Conservation (phyloP, 2,329 filamentous ascomycete species). For the Claviceps monticola region DNA sequence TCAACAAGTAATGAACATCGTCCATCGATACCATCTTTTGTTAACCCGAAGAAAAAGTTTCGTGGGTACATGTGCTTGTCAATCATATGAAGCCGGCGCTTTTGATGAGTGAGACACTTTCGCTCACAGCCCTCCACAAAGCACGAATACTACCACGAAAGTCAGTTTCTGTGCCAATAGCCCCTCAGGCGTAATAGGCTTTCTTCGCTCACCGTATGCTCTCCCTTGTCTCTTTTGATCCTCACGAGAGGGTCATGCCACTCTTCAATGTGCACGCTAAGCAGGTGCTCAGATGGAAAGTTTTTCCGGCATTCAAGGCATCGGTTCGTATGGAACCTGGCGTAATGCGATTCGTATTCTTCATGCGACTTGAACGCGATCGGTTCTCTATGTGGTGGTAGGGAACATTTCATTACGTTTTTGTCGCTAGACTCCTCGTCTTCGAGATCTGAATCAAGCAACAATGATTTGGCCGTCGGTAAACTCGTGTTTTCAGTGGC, state of each 20-base stretch:
- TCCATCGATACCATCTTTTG: constrained; percentile 80
- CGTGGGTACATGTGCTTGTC: constrained; percentile 89
- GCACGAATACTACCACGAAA: constrained; percentile 54
- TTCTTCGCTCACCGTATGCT: constrained; percentile 59
- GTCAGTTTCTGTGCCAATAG: background rate
- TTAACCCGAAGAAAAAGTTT: constrained; percentile 77
- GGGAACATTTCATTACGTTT: constrained; percentile 58
- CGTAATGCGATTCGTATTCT: constrained; percentile 81
- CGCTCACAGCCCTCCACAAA: constrained; percentile 82
- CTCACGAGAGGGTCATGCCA: constrained; percentile 72
- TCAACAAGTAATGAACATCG: constrained; percentile 63
- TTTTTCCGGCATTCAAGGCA: constrained; percentile 78
- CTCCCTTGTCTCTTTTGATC: constrained; percentile 61
- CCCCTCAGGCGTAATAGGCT: background rate
- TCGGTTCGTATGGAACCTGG: constrained; percentile 65
- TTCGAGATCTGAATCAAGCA: constrained; percentile 36
- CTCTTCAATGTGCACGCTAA: constrained; percentile 78
- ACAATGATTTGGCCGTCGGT: constrained; percentile 39
- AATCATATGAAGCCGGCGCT: constrained; percentile 75
- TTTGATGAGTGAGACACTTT: constrained; percentile 70
- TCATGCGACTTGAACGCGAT: constrained; percentile 60
- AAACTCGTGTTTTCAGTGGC: constrained; percentile 7
- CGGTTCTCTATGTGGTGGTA: constrained; percentile 64
- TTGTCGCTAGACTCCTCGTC: constrained; percentile 21
- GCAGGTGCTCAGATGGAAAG: constrained; percentile 70